Evolutionary conservation across 495 filamentous ascomycete species (phyloP), one percentile per base, ranked within the genome.

Genomic region (Talaromyces ruber): DNA sequence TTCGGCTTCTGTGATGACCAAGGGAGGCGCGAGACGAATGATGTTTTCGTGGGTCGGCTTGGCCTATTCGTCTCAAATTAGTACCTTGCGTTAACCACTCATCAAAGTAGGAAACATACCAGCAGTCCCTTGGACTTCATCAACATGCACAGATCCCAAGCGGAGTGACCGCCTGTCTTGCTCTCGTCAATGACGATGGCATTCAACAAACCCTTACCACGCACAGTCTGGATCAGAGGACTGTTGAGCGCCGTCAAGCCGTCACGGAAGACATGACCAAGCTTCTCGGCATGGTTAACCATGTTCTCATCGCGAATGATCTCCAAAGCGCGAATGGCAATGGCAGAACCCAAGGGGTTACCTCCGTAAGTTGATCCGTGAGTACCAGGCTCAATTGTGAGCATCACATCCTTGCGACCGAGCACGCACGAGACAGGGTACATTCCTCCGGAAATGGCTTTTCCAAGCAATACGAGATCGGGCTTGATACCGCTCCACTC

Each of bases 21-120:
- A 67, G 1, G 82, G 82, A 4, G 82, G 82, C 2, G 82, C 82
- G 37, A 84, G 73, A 61, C 82, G 82, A 59, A 84, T 98, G 76
- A 98, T 98, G 72, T 98, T 97, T 67, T 96, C 86, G 74, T 98
- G 94, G 34, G 95, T 99, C 9, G 95, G 95, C 83, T 99, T 99
- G 62, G 94, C 94, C 91, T 96, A 11, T 28, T 50, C 24, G 14
- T 25, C 4, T 25, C 25, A 22, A 32, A 53, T 59, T 43, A 53
- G 24, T 16, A 45, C 5, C 7, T 25, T 53, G 22, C 24, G 16
- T 14, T 1, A 28, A 53, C 14, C 3, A 53, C 51, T 53, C n/a
- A 45, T 45, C 29, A n/a, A 65, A 9, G 16, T 7, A 21, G 7
- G 21, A 22, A 21, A 76, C 84, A 70, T 82, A 96, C 92, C 83